Base-by-base conservation (phyloP, 2,329 filamentous ascomycete genomes). In the Fusarium sp. region DNA sequence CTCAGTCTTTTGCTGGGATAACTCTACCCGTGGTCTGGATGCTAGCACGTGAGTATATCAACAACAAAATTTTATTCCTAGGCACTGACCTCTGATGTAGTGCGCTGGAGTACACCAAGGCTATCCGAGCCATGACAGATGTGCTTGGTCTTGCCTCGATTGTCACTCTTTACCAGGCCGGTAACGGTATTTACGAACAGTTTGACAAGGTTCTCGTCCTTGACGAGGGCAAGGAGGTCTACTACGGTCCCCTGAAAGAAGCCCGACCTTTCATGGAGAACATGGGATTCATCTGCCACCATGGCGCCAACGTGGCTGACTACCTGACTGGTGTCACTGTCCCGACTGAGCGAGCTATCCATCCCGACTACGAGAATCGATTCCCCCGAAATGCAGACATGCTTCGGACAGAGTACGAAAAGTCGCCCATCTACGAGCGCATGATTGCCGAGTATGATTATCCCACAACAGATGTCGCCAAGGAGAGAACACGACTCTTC, bases 201-300 rank as follows among this genome's bases (percentile, higher is more conserved):
- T 92, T 93, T 75, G 90, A 93, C 76, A 93, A 92, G 74, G 90
- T 92, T 0, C 82, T 92, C 0, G 86, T 93, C 9, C 83, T 93
- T 4, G 90, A 92, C 48, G 86, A 89, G 61, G 91, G 91, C 48
- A 88, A 89, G 65, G 78, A 92, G 70, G 84, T 92, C 47, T 93
- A 86, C 80, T 92, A 91, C 67, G 91, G 91, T 0, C 85, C 89
- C 0, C 81, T 84, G 68, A 78, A 83, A 7, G 82, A 90, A 64
- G 91, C 91, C 0, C 80, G 84, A 6, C 87, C 88, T 0, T 93
- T 90, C 72, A 90, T 93, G 85, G 89, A 92, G 73, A 78, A 82
- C 0, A 79, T 90, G 2, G 91, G 91, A 1, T 92, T 93, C 72
- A 73, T 89, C 27, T 92, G 88, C 71, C 83, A 84, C 0, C 85